Evolutionary conservation across 495 filamentous ascomycete genomes (phyloP).

Genomic region (Penicillium samsonianum): DNA sequence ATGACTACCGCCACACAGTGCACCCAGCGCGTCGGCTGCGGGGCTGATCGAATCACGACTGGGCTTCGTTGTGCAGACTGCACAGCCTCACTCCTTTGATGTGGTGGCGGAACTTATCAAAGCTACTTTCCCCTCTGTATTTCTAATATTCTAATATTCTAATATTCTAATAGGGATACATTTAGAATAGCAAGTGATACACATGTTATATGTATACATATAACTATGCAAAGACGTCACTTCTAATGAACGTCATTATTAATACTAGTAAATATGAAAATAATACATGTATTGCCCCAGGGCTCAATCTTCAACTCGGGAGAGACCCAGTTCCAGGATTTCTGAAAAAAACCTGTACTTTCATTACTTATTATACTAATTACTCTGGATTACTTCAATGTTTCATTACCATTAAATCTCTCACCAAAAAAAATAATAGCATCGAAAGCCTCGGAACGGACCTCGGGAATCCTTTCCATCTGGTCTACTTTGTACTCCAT

Average conservation of each 20-base stretch:
- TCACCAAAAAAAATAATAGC: slow-evolving; percentile 11
- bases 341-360: slow-evolving; percentile 9
- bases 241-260: slow-evolving; percentile 7
- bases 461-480: background rate
- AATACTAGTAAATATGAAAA: background rate
- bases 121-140: background rate
- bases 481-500: background rate
- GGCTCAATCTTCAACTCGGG: slow-evolving; percentile 25
- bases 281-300: slow-evolving; percentile 21
- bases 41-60: slow-evolving; percentile 28
- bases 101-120: slow-evolving; percentile 20
- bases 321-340: slow-evolving; percentile 34
- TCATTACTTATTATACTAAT: slow-evolving; percentile 4
- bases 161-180: background rate
- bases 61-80: slow-evolving; percentile 10
- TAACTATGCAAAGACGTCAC: slow-evolving; percentile 1
- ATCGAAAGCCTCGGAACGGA: background rate
- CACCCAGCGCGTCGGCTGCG: slow-evolving; percentile 26
- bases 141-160: background rate
- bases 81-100: slow-evolving; percentile 27
- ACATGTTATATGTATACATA: background rate
- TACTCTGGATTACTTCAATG: background rate
- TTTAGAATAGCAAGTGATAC: background rate
- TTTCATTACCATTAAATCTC: slow-evolving; percentile 24
- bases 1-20: slow-evolving; percentile 23